Evolutionary conservation across 1,284 basidiomycete genomes (phyloP), one percentile per base, ranked within the genome.

Genomic region (Cryptococcus amylolentus): DNA sequence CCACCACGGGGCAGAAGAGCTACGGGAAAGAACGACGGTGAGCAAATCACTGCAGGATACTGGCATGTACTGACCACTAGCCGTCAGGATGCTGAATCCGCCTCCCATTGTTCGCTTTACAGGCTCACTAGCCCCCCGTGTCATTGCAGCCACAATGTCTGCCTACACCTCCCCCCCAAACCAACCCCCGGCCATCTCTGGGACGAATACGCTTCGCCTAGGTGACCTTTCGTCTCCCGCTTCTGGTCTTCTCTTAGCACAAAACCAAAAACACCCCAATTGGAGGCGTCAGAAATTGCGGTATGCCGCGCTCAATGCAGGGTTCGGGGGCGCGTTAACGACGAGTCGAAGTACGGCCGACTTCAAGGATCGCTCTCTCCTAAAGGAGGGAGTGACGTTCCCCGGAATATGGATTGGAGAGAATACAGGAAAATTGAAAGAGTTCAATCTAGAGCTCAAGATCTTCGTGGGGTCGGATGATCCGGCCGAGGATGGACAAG

Each of bases 21-120:
- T 76, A 76, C 47, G 69, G 66, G 18, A 71, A 72, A 48, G 74
- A 76, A 52, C 53, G 68, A 48, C 59, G 74, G 74, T 72, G 42
- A 52, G 71, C 59, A 7, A 10, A 31, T 16, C 23, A 10, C 50
- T 2, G 12, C 23, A 14, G 7, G 13, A 20, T 16, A 16, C 13
- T 10, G 37, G 38, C 18, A 49, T 42, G n/a, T 5, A 18, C 66
- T 67, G 37, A 66, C 42, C 5, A 16, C 20, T 18, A 14, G 43
- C 20, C 14, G 13, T 10, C 49, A 76, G 74, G 4, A 64, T 73
- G 7, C 56, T 76, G 7, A 65, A 67, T 39, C 74, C 74, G 1
- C 70, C 72, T 5, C 74, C 74, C 1, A 69, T 70, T 7, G 57
- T 76, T 26, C 64, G 71, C 14, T 62, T 71, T 2, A 57, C 62